These are phyloP conservation scores for Plasmodium billcollinsi DNA, from an alignment of 169 alveolate species.

Conservation along the genomic window DNA sequence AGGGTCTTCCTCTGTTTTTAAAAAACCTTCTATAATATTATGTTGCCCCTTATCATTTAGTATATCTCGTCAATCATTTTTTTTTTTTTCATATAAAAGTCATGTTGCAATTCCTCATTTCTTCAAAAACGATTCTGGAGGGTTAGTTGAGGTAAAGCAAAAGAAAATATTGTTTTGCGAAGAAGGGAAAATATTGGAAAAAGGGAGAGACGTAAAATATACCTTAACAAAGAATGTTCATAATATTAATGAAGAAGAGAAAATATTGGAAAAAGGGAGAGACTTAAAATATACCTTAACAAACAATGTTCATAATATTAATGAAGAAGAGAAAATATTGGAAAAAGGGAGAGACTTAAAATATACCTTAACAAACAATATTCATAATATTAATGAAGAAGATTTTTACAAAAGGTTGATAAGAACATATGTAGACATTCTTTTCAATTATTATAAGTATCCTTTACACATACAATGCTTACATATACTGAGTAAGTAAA, in stretches of 20 bases:
- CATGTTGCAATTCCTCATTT: slow-evolving; percentile 17
- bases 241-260: slow-evolving; percentile 2
- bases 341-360: neutral
- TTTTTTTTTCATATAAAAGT: too few species aligned
- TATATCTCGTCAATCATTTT: too few species aligned
- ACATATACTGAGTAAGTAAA: slow-evolving; percentile 36
- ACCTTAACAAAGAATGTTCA: neutral
- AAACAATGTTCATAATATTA: neutral
- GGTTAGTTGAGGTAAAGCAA: neutral
- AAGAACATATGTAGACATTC: slow-evolving; percentile 46
- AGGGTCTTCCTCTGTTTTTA: too few species aligned
- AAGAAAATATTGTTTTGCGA: neutral
- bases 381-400: slow-evolving; percentile 5
- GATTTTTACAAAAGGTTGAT: slow-evolving; percentile 39
- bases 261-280: neutral
- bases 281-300: neutral
- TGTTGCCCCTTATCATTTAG: too few species aligned
- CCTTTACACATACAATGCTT: slow-evolving; percentile 51
- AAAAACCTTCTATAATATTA: too few species aligned
- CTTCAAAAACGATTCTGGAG: slow-evolving; percentile 3
- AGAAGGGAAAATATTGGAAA: neutral
- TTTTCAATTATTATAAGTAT: slow-evolving; percentile 28
- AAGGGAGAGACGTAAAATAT: neutral
- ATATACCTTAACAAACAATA: slow-evolving; percentile 2
- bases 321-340: neutral